phyloP scores from a whole-genome alignment of 305 asterid species.

The Striga hermonthica region DNA sequence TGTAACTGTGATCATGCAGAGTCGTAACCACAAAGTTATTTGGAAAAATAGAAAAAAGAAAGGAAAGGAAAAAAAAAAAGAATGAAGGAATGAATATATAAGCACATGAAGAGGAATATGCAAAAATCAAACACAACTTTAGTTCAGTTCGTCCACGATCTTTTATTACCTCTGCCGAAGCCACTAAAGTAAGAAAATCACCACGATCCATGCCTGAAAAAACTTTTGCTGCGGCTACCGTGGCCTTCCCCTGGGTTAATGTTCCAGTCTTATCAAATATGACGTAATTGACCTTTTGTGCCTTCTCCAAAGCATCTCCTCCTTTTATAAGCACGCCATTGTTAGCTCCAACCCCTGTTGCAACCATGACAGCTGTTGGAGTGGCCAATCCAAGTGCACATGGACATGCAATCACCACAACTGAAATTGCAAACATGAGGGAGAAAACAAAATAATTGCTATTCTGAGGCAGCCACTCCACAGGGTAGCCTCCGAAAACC shows the following conservation, averaged over 20 bases:
- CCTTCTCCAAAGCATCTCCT: slow-evolving; percentile 97
- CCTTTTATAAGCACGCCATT: slow-evolving; percentile 98
- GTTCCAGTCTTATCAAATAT: slow-evolving; percentile 97
- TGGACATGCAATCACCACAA: slow-evolving; percentile 94
- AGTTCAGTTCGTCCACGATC: not conserved
- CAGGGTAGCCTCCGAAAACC: slow-evolving; percentile 77
- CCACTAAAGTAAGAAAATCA: slow-evolving; percentile 85
- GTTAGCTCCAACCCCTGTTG: slow-evolving; percentile 98
- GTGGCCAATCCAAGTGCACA: slow-evolving; percentile 99
- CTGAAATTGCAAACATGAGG: slow-evolving; percentile 95
- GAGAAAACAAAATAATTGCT: slow-evolving; percentile 84
- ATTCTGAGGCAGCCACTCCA: slow-evolving; percentile 81
- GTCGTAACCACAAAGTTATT: too few relatives aligned
- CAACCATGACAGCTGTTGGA: slow-evolving; percentile 99
- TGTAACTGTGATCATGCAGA: too few relatives aligned
- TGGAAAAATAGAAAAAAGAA: too few relatives aligned
- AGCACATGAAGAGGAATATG: too few relatives aligned
- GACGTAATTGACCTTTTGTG: slow-evolving; percentile 81
- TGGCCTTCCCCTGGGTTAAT: slow-evolving; percentile 95
- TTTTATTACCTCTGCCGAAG: slow-evolving; percentile 89
- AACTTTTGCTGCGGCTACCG: slow-evolving; percentile 71
- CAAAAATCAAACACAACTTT: too few relatives aligned
- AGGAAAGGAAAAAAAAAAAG: too few relatives aligned
- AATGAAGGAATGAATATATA: too few relatives aligned
- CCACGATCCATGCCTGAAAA: slow-evolving; percentile 91